phyloP scores from a whole-genome alignment of 192 early-diverging fungal species.

The Coemansia sp. region DNA sequence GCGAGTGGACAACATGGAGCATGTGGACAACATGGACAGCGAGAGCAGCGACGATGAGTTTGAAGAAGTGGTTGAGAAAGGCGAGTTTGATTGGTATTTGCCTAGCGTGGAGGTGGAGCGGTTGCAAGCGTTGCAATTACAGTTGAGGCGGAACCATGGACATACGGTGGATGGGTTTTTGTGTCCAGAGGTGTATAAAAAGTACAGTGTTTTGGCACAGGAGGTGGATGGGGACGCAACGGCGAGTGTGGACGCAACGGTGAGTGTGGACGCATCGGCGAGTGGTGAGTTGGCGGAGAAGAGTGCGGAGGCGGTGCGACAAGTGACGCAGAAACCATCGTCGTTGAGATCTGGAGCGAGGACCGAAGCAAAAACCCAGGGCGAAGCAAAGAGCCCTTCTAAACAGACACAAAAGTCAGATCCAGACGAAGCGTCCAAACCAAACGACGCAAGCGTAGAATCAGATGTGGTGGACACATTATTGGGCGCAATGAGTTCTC shows the following conservation, averaged over 20 bases:
- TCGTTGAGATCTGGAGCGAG: slow-evolving; percentile 12
- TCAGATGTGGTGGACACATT: slow-evolving; percentile 35
- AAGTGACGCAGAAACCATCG: slow-evolving; percentile 33
- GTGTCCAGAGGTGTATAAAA: slow-evolving; percentile 25
- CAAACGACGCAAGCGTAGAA: not conserved
- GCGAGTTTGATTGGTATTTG: not conserved
- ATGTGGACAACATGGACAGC: not conserved
- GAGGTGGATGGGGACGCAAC: not conserved
- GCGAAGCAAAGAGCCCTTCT: not conserved
- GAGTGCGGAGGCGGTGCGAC: too few species aligned
- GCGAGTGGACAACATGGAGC: too few species aligned
- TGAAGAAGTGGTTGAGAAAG: slow-evolving; percentile 19
- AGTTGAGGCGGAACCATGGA: slow-evolving; percentile 20
- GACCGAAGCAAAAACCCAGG: not conserved
- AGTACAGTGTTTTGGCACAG: slow-evolving; percentile 24
- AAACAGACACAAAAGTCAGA: not conserved
- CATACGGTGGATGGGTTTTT: slow-evolving; percentile 28
- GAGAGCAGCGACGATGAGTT: slow-evolving; percentile 24
- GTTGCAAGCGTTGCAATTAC: slow-evolving; percentile 14
- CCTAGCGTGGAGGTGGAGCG: slow-evolving; percentile 3
- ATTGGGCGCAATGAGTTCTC: slow-evolving; percentile 43
- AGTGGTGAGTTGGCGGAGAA: too few species aligned
- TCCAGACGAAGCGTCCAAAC: not conserved
- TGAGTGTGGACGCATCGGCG: too few species aligned
- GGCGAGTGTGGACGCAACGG: too few species aligned